Evolutionary conservation across 768 basidiomycete genomes (phyloP).

Genomic region (Lactarius hengduanensis): DNA sequence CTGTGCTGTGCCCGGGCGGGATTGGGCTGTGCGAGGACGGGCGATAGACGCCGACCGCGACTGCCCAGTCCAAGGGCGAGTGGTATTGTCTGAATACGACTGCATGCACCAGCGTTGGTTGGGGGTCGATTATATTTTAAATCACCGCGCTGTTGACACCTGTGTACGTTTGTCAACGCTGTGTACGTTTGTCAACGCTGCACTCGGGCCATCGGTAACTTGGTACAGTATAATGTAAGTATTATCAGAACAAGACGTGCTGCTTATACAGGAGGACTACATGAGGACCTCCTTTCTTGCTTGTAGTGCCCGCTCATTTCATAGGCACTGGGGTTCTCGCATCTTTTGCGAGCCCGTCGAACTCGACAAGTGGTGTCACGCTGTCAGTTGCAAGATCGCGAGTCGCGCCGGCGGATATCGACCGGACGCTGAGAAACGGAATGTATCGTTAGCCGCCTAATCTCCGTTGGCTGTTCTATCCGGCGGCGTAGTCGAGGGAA

Average conservation of each 20-base stretch:
- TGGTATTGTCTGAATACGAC: constrained; percentile 32
- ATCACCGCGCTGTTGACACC: constrained; percentile 3
- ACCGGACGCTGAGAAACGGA: not conserved
- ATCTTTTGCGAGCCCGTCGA: not conserved
- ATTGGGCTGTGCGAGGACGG: constrained; percentile 37
- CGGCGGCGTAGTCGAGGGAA: not conserved
- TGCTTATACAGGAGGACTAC: not conserved
- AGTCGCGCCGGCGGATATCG: not conserved
- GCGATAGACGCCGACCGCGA: constrained; percentile 43
- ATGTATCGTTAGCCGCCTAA: not conserved
- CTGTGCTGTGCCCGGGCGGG: constrained; percentile 55
- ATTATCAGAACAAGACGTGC: not conserved
- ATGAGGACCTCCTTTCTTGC: not conserved
- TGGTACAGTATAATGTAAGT: not conserved
- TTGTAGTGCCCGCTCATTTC: not conserved
- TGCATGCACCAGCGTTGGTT: constrained; percentile 14
- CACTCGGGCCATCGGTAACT: too few relatives aligned
- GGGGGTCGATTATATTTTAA: constrained; percentile 2
- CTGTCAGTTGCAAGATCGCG: not conserved
- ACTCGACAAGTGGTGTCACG: not conserved
- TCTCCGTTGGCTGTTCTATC: constrained; percentile 1
- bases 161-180: too few relatives aligned
- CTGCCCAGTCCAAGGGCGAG: constrained; percentile 54
- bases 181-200: not conserved
- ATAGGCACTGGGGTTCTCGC: not conserved